These are phyloP conservation scores for Aspergillus cavernicola DNA, from an alignment of 495 filamentous ascomycete species.

Conservation along the genomic window DNA sequence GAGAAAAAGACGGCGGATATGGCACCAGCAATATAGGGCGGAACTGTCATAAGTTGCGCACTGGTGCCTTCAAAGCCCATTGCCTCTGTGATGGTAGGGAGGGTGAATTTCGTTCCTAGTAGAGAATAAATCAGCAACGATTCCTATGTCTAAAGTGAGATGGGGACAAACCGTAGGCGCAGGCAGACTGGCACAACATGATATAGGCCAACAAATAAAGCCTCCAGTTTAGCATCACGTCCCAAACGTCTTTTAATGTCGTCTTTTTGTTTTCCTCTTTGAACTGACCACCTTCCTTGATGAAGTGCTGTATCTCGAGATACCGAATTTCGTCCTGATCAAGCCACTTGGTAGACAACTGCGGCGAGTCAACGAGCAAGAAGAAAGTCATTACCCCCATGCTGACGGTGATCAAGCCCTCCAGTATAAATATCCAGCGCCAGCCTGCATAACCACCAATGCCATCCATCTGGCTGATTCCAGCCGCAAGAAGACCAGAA, in stretches of 20 bases:
- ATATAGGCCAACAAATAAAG: too few species aligned
- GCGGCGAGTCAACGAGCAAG: constrained; percentile 18
- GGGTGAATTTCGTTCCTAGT: constrained; percentile 49
- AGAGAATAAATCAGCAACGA: too few species aligned
- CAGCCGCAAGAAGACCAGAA: constrained; percentile 61
- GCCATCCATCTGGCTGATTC: constrained; percentile 61
- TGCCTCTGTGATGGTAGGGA: constrained; percentile 47
- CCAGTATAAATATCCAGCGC: constrained; percentile 66
- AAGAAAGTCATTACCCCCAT: constrained; percentile 16
- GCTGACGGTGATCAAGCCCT: constrained; percentile 50
- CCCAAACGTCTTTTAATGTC: too few species aligned
- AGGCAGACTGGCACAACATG: too few species aligned
- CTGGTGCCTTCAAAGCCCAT: constrained; percentile 43
- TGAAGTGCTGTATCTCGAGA: constrained; percentile 15
- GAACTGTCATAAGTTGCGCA: constrained; percentile 32
- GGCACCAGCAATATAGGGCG: constrained; percentile 24
- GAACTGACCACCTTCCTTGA: too few species aligned
- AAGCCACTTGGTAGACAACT: constrained; percentile 18
- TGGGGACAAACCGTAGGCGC: too few species aligned
- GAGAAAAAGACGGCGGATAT: constrained; percentile 17
- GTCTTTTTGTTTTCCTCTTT: too few species aligned
- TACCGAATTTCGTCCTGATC: constrained; percentile 18
- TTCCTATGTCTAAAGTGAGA: too few species aligned
- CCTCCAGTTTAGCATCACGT: too few species aligned
- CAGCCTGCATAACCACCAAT: constrained; percentile 56